Evolutionary conservation across 345 rosid species (phyloP), one percentile per base, ranked within the genome.

Genomic region (Fremontodendron californicum): DNA sequence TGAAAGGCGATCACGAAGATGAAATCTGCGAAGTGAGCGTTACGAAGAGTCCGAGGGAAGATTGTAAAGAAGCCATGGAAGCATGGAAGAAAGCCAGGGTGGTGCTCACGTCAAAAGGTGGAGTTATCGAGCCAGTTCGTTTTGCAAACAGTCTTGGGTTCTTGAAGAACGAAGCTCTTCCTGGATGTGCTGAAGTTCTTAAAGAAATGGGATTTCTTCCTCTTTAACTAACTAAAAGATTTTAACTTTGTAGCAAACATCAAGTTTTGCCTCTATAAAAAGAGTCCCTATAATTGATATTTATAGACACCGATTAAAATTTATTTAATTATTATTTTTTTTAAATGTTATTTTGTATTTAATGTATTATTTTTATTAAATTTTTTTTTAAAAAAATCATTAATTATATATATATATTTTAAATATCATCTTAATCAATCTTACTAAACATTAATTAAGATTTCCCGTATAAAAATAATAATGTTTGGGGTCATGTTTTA

Each of bases 1-100:
- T 77, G 58, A 67, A 67, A 0, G 85, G 83, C 6, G 85, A 85
- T 8, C 90, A 83, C 9, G 84, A 78, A 25, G 83, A 82, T 0
- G 84, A 83, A 21, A 51, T 85, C 4, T 85, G 88, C 66, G 80
- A 82, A 65, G 65, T 87, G 3, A 37, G 40, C 5, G 31, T 57
- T 8, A 27, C 76, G 15, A 43, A 42, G 6, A 81, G 85, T 43
- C 70, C 73, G 43, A 70, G 57, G 3, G 45, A 42, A 0, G 87
- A 82, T 0, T 80, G 89, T 13, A 75, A 35, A 4, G 81, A 86
- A 77, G 18, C 70, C 2, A 37, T 49, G 21, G n/a, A 23, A 0
- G 78, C 48, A 19, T 51, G 68, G 27, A 25, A 35, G 18, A 62
- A 55, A 2, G 85, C 84, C 5, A 80, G 73, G 72, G 51, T 84